These are phyloP conservation scores for Byssochlamys sp. DNA, from an alignment of 2,329 filamentous ascomycete genomes.

Conservation along the genomic window DNA sequence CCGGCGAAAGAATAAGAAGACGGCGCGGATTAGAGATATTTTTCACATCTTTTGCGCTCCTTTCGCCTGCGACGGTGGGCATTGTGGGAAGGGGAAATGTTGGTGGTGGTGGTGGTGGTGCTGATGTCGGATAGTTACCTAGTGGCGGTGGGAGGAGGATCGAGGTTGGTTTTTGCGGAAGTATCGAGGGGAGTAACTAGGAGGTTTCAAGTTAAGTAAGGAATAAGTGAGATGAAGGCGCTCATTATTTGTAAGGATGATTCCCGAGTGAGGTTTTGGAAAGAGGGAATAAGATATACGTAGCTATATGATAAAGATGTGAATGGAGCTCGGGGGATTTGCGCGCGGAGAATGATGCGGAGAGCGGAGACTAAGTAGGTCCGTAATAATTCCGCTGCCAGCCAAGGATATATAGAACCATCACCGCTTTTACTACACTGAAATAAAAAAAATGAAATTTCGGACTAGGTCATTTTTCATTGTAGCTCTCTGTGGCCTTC, in stretches of 20 bases:
- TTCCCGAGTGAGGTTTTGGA: background rate
- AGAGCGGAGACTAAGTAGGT: background rate
- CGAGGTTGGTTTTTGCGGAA: background rate
- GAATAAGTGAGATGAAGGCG: background rate
- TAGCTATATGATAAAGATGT: background rate
- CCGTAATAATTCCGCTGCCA: background rate
- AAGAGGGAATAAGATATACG: background rate
- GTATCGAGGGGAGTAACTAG: background rate
- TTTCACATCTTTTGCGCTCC: constrained; percentile 5
- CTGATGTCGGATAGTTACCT: background rate
- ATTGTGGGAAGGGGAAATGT: background rate
- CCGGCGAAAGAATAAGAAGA: constrained; percentile 32
- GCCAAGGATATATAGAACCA: background rate
- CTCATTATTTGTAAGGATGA: background rate
- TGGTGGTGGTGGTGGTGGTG: background rate
- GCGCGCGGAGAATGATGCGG: background rate
- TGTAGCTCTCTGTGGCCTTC: background rate
- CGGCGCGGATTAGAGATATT: constrained; percentile 31
- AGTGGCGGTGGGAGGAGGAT: background rate
- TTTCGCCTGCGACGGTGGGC: constrained; percentile 5
- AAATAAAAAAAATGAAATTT: background rate
- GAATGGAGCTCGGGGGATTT: background rate
- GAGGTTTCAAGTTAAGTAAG: too few relatives aligned
- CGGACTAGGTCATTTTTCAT: background rate
- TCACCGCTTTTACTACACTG: background rate